Evolutionary conservation across 257 asterid genomes (phyloP).

Genomic region (Jaltomata sinuosa): DNA sequence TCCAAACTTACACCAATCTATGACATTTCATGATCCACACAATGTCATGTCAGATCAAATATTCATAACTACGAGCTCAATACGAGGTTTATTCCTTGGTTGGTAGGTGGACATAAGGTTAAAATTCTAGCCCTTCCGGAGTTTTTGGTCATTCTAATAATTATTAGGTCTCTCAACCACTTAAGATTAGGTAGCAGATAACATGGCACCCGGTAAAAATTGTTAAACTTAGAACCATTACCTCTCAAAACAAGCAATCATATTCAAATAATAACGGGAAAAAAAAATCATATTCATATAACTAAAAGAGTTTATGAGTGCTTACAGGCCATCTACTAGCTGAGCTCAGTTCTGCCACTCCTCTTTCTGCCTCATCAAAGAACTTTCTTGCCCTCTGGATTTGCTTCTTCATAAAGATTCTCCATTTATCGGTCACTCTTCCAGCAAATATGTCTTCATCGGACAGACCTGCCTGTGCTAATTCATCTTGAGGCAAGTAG

Average conservation of each 20-base stretch:
- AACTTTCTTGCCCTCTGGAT: slow-evolving; percentile 78
- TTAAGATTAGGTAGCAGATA: not conserved
- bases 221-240: not conserved
- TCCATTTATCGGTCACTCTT: slow-evolving; percentile 90
- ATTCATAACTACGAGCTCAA: not conserved
- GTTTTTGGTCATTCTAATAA: too few species aligned
- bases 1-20: not conserved
- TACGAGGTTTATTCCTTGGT: not conserved
- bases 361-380: slow-evolving; percentile 84
- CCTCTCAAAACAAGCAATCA: not conserved
- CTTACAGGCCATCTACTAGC: slow-evolving; percentile 99
- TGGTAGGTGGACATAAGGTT: not conserved
- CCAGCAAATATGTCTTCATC: slow-evolving; percentile 83
- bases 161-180: not conserved
- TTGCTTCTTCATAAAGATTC: slow-evolving; percentile 85
- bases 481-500: slow-evolving; percentile 90
- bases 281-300: not conserved
- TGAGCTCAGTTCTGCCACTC: slow-evolving; percentile 70
- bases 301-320: not conserved
- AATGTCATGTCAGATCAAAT: not conserved
- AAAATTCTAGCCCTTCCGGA: too few species aligned
- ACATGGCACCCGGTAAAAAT: not conserved
- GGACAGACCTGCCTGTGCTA: slow-evolving; percentile 82
- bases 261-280: not conserved
- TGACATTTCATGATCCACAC: not conserved